Conservation (phyloP, 306 rosid genomes). For the Lithocarpus polystachyus region DNA sequence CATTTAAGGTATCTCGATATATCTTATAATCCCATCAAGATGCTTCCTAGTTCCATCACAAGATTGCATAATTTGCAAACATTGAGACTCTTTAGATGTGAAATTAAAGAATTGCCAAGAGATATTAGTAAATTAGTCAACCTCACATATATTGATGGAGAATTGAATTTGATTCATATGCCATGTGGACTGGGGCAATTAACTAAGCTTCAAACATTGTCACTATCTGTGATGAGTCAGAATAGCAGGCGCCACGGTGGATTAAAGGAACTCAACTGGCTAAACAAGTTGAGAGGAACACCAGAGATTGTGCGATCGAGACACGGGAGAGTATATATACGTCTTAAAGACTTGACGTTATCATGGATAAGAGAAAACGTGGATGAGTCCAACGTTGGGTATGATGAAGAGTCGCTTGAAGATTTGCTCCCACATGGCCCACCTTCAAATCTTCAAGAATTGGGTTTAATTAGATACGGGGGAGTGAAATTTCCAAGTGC, state of each 20-base stretch:
- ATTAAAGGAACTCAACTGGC: neutral
- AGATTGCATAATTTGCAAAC: neutral
- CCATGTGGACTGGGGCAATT: neutral
- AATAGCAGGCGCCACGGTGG: neutral
- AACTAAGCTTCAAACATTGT: neutral
- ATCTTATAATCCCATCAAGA: accelerated
- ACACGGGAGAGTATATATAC: neutral
- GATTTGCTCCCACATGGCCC: neutral
- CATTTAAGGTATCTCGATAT: constrained; percentile 12
- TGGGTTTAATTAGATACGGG: accelerated
- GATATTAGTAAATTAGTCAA: neutral
- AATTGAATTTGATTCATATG: neutral
- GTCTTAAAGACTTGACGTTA: neutral
- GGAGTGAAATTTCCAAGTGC: neutral
- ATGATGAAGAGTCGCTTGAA: neutral
- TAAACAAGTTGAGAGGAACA: neutral
- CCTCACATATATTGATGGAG: neutral
- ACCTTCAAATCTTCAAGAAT: neutral
- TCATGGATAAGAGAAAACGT: accelerated
- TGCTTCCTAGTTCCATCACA: neutral
- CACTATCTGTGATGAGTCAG: neutral
- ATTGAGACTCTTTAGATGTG: neutral
- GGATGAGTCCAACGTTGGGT: too few relatives aligned
- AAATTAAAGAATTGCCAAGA: neutral
- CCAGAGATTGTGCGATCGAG: neutral